Conservation (phyloP, 2,329 filamentous ascomycete species). For the Helotiales sp. region DNA sequence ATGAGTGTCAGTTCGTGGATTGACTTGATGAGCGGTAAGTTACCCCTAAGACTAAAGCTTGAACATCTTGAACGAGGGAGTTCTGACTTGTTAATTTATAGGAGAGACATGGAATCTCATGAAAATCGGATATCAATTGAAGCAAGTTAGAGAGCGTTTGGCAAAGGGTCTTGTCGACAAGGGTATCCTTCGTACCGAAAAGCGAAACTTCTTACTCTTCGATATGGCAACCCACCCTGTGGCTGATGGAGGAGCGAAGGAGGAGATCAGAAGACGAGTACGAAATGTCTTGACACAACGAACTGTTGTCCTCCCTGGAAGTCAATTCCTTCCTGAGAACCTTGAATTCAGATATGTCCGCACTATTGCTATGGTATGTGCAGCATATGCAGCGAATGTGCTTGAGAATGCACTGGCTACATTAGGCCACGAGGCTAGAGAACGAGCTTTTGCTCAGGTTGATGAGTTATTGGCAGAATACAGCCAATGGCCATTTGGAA, state of each 20-base stretch:
- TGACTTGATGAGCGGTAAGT: slow-evolving; percentile 90
- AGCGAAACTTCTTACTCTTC: slow-evolving; percentile 98
- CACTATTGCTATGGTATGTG: slow-evolving; percentile 95
- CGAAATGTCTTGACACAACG: slow-evolving; percentile 90
- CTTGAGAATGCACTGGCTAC: slow-evolving; percentile 96
- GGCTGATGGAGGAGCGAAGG: slow-evolving; percentile 93
- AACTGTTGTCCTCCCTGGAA: slow-evolving; percentile 84
- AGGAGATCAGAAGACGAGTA: slow-evolving; percentile 91
- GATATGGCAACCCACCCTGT: slow-evolving; percentile 99
- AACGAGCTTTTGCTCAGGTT: slow-evolving; percentile 94
- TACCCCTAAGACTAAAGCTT: slow-evolving; percentile 3
- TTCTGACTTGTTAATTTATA: slow-evolving; percentile 38
- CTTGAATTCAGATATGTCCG: slow-evolving; percentile 92
- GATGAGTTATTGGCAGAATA: slow-evolving; percentile 95
- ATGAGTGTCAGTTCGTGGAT: slow-evolving; percentile 99
- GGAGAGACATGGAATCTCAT: slow-evolving; percentile 99
- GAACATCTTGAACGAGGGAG: slow-evolving; percentile 11
- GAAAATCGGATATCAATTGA: slow-evolving; percentile 99
- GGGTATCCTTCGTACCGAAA: slow-evolving; percentile 96
- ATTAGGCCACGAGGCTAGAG: slow-evolving; percentile 88
- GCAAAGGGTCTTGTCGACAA: slow-evolving; percentile 98
- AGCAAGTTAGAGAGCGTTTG: slow-evolving; percentile 96
- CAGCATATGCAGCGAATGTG: slow-evolving; percentile 96
- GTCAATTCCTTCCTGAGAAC: slow-evolving; percentile 88
- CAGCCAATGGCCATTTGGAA: slow-evolving; percentile 95